Percentiles rank a stretch among this genome's conserved stretches.
These are phyloP conservation scores for Phanerochaete carnosa DNA, from an alignment of 768 basidiomycete genomes.

Conservation along the genomic window DNA sequence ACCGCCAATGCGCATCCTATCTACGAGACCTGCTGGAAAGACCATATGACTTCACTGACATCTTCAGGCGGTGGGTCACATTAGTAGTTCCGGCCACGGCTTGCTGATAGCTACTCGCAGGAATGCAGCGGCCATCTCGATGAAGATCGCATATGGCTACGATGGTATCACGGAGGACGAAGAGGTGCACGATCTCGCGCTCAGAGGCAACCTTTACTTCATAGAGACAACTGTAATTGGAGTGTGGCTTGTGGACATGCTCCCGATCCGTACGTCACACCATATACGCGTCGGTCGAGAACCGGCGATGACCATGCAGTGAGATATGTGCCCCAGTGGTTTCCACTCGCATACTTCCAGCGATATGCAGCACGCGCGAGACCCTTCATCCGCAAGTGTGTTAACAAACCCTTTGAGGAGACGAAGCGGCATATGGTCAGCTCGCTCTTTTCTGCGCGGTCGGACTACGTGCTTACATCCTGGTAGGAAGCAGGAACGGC, in stretches of 20 bases:
- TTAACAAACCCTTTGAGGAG: conserved; percentile 1
- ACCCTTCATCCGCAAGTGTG: neutral
- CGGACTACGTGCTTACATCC: no score
- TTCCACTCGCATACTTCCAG: neutral
- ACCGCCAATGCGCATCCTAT: neutral
- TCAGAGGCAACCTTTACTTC: neutral
- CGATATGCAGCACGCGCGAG: neutral
- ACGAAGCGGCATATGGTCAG: conserved; percentile 2
- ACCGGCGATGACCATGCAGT: neutral
- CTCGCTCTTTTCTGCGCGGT: no score
- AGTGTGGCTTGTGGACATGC: neutral
- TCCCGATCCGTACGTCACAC: neutral
- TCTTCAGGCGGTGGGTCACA: neutral
- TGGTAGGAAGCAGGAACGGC: conserved; percentile 30
- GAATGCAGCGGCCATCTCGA: neutral
- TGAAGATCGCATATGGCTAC: neutral
- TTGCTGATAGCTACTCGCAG: neutral
- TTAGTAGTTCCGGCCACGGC: no score
- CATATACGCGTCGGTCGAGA: neutral
- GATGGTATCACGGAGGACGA: neutral
- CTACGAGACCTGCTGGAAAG: neutral
- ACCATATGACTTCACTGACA: neutral
- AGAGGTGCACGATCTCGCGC: neutral
- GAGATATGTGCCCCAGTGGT: conserved; percentile 5
- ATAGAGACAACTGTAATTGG: neutral